A percentile compares a stretch with the other conserved stretches of the same genome.
Evolutionary conservation across 2,329 filamentous ascomycete species (phyloP).

Genomic region (Trichoderma sp.): DNA sequence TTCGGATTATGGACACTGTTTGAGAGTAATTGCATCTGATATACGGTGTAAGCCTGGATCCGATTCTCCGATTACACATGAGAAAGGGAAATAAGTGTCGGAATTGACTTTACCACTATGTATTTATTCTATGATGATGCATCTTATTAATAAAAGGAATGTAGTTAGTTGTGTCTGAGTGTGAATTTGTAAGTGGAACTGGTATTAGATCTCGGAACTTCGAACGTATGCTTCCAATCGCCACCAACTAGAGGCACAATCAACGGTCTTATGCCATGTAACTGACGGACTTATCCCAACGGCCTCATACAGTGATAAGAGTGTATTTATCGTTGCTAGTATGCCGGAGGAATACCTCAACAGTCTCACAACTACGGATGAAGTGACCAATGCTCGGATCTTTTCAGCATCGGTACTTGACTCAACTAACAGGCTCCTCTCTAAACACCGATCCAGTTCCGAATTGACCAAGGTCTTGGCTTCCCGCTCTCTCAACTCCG

Average conservation of each 20-base stretch:
- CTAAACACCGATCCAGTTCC: not conserved
- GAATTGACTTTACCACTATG: not conserved
- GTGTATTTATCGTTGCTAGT: not conserved
- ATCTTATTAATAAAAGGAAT: not conserved
- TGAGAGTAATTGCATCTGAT: not conserved
- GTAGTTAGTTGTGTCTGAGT: not conserved
- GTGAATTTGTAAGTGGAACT: not conserved
- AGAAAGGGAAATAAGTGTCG: not conserved
- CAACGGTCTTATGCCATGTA: not conserved
- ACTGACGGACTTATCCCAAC: not conserved
- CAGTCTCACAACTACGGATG: not conserved
- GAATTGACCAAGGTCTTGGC: not conserved
- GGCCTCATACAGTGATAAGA: not conserved
- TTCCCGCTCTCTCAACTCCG: not conserved
- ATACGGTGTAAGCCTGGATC: not conserved
- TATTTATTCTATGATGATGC: not conserved
- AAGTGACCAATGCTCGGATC: not conserved
- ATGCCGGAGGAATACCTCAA: not conserved
- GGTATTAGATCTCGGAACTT: not conserved
- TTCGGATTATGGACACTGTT: not conserved
- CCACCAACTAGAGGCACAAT: not conserved
- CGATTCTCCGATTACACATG: not conserved
- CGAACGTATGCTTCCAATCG: not conserved
- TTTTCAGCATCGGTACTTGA: not conserved
- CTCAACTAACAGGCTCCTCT: not conserved